Conservation (phyloP, 164 flowering plant genomes). For the Chloranthus sessilifolius region DNA sequence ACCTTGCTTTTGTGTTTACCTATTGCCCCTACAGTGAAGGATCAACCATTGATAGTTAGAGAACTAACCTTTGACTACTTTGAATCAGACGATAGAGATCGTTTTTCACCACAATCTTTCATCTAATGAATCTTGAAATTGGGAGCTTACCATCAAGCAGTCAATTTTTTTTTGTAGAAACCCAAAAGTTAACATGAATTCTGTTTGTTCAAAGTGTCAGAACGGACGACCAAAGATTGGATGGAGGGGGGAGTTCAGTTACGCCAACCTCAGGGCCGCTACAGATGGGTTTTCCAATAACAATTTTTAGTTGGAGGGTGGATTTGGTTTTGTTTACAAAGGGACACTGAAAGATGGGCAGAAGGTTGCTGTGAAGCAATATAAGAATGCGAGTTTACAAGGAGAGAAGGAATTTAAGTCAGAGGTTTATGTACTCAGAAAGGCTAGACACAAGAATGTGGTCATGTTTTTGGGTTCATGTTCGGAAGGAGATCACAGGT, state of each 20-base stretch:
- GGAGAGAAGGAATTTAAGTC: slow-evolving; percentile 54
- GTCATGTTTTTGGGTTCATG: slow-evolving; percentile 62
- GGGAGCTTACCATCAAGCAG: no score
- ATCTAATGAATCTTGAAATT: no score
- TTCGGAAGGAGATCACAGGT: slow-evolving; percentile 42
- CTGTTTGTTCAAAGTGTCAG: slow-evolving; percentile 36
- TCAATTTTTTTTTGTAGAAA: no score
- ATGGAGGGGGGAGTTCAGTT: slow-evolving; percentile 35
- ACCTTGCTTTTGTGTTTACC: no score
- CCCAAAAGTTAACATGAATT: no score
- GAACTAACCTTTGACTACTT: no score
- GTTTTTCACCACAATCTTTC: no score
- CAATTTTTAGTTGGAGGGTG: slow-evolving; percentile 54
- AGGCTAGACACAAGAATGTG: slow-evolving; percentile 47
- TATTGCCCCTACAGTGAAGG: no score
- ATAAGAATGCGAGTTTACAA: slow-evolving; percentile 44
- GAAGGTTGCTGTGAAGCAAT: slow-evolving; percentile 52
- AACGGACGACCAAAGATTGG: slow-evolving; percentile 37
- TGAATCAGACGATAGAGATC: no score
- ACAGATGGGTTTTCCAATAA: slow-evolving; percentile 36
- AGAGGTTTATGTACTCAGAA: slow-evolving; percentile 52
- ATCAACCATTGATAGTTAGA: no score
- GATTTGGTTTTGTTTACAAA: slow-evolving; percentile 50
- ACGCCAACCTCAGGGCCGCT: slow-evolving; percentile 39
- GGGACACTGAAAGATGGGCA: slow-evolving; percentile 37